These are phyloP conservation scores for Xerocomellus intermedius DNA, from an alignment of 768 basidiomycete genomes.

Conservation along the genomic window DNA sequence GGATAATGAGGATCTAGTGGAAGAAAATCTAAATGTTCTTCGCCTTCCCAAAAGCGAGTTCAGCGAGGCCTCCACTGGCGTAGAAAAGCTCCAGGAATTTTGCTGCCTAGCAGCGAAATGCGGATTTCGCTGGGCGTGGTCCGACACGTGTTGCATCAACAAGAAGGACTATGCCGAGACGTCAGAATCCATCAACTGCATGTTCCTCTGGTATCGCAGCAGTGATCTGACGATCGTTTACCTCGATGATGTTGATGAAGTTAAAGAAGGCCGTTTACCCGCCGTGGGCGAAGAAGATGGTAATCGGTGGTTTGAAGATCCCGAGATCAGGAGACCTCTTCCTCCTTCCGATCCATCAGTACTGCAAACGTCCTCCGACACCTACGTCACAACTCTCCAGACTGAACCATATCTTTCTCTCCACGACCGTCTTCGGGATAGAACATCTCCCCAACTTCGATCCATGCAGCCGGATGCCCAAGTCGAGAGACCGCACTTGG, in stretches of 20 bases:
- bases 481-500: slow-evolving; percentile 15
- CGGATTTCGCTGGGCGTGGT: slow-evolving; percentile 32
- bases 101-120: slow-evolving; percentile 29
- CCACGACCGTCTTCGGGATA: slow-evolving; percentile 1
- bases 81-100: slow-evolving; percentile 29
- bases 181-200: slow-evolving; percentile 30
- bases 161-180: slow-evolving; percentile 22
- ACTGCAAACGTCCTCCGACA: background rate
- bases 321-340: slow-evolving; percentile 18
- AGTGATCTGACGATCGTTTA: slow-evolving; percentile 31
- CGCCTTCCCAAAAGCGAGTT: background rate
- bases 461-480: slow-evolving; percentile 20
- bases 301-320: slow-evolving; percentile 17
- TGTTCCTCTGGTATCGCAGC: slow-evolving; percentile 29
- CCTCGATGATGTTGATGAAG: slow-evolving; percentile 27
- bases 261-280: slow-evolving; percentile 14
- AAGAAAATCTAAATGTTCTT: background rate
- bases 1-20: background rate
- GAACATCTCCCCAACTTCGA: background rate
- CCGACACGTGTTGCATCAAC: slow-evolving; percentile 31
- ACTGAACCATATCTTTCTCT: slow-evolving; percentile 7
- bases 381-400: background rate
- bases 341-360: background rate
- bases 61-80: background rate
- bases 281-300: background rate